Percentiles rank a stretch among this genome's conserved stretches.
Conservation (phyloP, 495 filamentous ascomycete genomes). For the Poronia punctata region DNA sequence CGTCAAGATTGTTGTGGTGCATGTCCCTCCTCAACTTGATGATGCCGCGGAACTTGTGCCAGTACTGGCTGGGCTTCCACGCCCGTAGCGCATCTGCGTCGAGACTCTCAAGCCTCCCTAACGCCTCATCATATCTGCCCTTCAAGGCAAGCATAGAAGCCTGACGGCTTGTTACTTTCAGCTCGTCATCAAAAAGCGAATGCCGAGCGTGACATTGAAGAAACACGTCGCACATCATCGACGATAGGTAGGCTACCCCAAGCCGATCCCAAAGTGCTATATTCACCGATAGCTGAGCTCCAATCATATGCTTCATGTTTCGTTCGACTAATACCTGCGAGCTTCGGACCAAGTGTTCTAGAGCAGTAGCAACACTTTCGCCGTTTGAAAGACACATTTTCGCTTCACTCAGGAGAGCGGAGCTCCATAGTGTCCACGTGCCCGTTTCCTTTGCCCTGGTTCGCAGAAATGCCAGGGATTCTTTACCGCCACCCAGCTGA, state of each 20-base stretch:
- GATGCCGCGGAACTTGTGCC: conserved; percentile 65
- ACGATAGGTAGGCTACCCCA: conserved; percentile 60
- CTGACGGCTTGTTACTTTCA: conserved; percentile 50
- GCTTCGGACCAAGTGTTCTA: conserved; percentile 73
- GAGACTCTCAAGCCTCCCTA: conserved; percentile 56
- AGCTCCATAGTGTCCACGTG: conserved; percentile 82
- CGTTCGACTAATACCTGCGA: conserved; percentile 76
- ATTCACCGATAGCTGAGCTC: conserved; percentile 62
- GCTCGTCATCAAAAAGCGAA: conserved; percentile 67
- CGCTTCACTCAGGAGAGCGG: conserved; percentile 78
- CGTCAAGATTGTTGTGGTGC: conserved; percentile 61
- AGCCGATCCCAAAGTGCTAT: conserved; percentile 71
- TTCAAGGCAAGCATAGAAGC: conserved; percentile 38
- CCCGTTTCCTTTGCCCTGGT: conserved; percentile 80
- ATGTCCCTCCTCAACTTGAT: conserved; percentile 65
- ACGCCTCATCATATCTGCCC: conserved; percentile 67
- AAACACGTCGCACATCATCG: conserved; percentile 66
- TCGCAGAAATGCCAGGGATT: conserved; percentile 78
- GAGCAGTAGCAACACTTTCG: conserved; percentile 67
- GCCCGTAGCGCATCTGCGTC: conserved; percentile 61
- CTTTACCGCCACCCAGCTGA: conserved; percentile 70
- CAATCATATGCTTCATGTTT: conserved; percentile 63
- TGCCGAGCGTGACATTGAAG: conserved; percentile 60
- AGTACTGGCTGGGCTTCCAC: conserved; percentile 72
- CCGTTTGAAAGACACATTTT: conserved; percentile 69